Evolutionary conservation across 495 filamentous ascomycete genomes (phyloP).

Genomic region (Podospora pseudopauciseta): DNA sequence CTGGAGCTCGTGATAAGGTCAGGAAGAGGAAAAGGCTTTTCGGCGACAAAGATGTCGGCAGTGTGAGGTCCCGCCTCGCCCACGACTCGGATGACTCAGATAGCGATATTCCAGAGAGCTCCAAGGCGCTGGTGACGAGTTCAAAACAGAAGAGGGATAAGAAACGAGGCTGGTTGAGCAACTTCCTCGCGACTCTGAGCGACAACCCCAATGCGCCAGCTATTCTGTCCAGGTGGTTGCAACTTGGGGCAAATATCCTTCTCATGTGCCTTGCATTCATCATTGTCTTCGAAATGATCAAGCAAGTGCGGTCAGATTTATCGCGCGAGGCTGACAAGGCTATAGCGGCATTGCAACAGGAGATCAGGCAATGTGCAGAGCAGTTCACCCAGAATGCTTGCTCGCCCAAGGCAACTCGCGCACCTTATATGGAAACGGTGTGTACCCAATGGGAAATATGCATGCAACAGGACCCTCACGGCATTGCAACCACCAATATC

Average conservation of each 20-base stretch:
- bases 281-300: conserved; percentile 64
- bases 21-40: conserved; percentile 45
- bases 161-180: conserved; percentile 42
- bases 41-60: conserved; percentile 43
- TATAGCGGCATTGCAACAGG: conserved; percentile 58
- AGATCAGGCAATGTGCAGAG: conserved; percentile 67
- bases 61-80: conserved; percentile 36
- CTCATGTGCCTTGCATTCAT: conserved; percentile 65
- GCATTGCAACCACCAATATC: conserved; percentile 37
- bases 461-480: conserved; percentile 61
- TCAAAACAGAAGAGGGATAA: conserved; percentile 21
- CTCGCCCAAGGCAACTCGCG: conserved; percentile 47
- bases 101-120: conserved; percentile 29
- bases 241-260: conserved; percentile 73
- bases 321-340: conserved; percentile 62
- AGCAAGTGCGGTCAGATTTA: conserved; percentile 72
- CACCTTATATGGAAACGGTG: conserved; percentile 67
- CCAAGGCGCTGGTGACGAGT: neutral
- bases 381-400: conserved; percentile 74
- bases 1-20: conserved; percentile 36
- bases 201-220: conserved; percentile 80
- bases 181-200: conserved; percentile 65
- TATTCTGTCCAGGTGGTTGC: conserved; percentile 80
- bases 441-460: conserved; percentile 82
- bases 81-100: conserved; percentile 60